A percentile compares a stretch with the other conserved stretches of the same genome.
These are phyloP conservation scores for Tuber indicum DNA, from an alignment of 495 filamentous ascomycete genomes.

Conservation along the genomic window DNA sequence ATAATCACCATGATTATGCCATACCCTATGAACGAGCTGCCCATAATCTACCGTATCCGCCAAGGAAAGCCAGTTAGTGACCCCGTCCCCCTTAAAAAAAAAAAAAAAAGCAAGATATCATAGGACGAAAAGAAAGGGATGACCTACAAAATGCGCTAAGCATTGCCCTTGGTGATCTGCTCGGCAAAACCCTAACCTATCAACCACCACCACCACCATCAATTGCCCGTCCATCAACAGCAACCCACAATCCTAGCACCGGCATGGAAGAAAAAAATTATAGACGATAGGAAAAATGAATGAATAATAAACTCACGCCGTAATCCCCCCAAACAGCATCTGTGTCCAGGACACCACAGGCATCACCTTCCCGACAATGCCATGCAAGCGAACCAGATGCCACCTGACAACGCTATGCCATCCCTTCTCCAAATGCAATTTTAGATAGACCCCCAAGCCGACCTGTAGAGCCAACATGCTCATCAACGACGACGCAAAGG, in stretches of 20 bases:
- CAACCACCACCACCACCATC: slow-evolving; percentile 5
- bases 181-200: slow-evolving; percentile 78
- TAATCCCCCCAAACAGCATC: slow-evolving; percentile 95
- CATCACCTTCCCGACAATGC: slow-evolving; percentile 76
- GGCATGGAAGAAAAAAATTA: not conserved
- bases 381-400: slow-evolving; percentile 65
- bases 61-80: slow-evolving; percentile 6
- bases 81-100: not conserved
- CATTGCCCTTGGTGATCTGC: slow-evolving; percentile 91
- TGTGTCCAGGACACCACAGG: slow-evolving; percentile 85
- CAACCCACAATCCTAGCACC: not conserved
- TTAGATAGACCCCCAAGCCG: slow-evolving; percentile 76
- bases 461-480: slow-evolving; percentile 70
- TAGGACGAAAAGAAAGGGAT: not conserved
- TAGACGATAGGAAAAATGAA: not conserved
- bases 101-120: not conserved
- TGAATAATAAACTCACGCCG: slow-evolving; percentile 46
- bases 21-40: slow-evolving; percentile 90
- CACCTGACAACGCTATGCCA: slow-evolving; percentile 71
- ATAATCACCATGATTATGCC: slow-evolving; percentile 81
- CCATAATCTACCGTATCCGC: slow-evolving; percentile 62
- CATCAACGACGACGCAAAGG: slow-evolving; percentile 73
- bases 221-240: not conserved
- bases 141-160: slow-evolving; percentile 68
- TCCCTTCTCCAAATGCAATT: slow-evolving; percentile 77